Evolutionary conservation across 352 stramenopile genomes (phyloP), one percentile per base, ranked within the genome.

Genomic region (Blastocystis sp.): DNA sequence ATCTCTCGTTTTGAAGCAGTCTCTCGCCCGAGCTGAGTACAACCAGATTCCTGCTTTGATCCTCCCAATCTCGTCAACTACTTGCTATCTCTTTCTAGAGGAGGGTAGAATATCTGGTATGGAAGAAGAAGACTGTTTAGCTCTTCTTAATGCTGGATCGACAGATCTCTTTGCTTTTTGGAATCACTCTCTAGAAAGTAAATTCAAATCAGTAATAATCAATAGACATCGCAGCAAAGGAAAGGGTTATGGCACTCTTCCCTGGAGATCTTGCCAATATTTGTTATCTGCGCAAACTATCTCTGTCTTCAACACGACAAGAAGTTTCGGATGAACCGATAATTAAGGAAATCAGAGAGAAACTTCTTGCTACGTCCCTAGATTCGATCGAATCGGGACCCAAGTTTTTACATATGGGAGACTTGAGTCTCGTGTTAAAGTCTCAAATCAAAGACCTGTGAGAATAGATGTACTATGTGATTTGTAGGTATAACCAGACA

Each of bases 381-480:
- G 53, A 68, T 13, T 20, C 20, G 39, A 23, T 45, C 50, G 26
- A 69, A 37, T 23, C 29, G 13, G 23, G 73, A 68, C 29, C 43
- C 34, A 41, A 45, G 41, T 47, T 55, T 13, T 37, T 84, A 3
- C 73, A 84, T 23, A 29, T 84, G 20, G 73, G 73, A 23, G 73
- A 84, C 15, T 8, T 84, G 39, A 37, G 47, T 9, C 23, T 84
- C 18, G 29, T 84, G 8, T 20, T 84, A 8, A 59, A 47, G 20
- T 64, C 73, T 3, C 73, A 64, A n/a, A 26, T 84, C 3, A 53
- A 84, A 29, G 73, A 84, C 13, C 23, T 39, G 73, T 84, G 18
- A 6, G 34, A n/a, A 13, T 53, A 6, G 26, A 34, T 0, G 20
- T 15, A 37, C 9, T 11, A 5, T 2, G n/a, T 84, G 20, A 84